A percentile compares a stretch with the other conserved stretches of the same genome.
These are phyloP conservation scores for Malus sieversii DNA, from an alignment of 306 rosid species.

Conservation along the genomic window DNA sequence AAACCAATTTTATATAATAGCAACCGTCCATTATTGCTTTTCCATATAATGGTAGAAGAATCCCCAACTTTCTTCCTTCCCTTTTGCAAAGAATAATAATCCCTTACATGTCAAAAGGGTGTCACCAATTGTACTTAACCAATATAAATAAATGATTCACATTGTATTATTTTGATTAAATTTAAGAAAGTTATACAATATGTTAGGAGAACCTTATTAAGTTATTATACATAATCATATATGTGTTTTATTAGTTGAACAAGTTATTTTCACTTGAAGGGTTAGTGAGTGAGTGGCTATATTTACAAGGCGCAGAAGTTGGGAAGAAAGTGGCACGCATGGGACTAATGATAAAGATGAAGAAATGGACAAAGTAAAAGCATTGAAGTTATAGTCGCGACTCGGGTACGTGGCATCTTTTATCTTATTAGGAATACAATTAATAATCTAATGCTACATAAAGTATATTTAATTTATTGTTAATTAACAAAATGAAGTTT, in stretches of 20 bases:
- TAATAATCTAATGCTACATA: neutral
- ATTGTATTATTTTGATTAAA: neutral
- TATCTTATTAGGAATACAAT: constrained; percentile 26
- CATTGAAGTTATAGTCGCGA: constrained; percentile 32
- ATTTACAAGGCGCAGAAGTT: neutral
- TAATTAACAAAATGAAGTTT: constrained; percentile 18
- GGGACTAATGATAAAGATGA: constrained; percentile 13
- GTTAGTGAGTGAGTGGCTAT: neutral
- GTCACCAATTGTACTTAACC: neutral
- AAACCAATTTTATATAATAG: neutral
- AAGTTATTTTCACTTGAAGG: neutral
- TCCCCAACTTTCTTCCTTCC: neutral
- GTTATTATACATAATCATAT: neutral
- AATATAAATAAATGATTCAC: neutral
- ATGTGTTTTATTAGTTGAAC: neutral
- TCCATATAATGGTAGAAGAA: constrained; percentile 8
- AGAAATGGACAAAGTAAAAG: constrained; percentile 14
- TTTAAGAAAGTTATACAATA: neutral
- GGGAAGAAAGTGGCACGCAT: neutral
- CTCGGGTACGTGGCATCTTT: constrained; percentile 38
- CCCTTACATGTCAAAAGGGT: neutral
- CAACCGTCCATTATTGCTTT: neutral
- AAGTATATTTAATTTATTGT: neutral
- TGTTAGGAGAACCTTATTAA: neutral
- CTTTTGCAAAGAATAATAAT: neutral